These are phyloP conservation scores for Mycena crocata DNA, from an alignment of 768 basidiomycete species.

Conservation along the genomic window DNA sequence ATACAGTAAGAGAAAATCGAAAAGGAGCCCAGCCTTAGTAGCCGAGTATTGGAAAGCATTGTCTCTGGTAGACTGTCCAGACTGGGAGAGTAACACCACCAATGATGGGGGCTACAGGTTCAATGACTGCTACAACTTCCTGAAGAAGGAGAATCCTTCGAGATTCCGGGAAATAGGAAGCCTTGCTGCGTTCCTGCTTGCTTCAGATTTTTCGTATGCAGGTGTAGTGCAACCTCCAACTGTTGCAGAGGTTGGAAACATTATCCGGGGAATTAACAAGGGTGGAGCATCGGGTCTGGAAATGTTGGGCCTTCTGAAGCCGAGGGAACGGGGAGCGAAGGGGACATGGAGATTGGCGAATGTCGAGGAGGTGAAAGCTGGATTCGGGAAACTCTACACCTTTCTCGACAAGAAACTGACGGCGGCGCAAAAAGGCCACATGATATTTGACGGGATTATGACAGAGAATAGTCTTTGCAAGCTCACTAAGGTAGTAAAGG, in stretches of 20 bases:
- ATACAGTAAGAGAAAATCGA: conserved; percentile 10
- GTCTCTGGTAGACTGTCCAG: background rate
- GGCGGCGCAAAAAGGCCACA: background rate
- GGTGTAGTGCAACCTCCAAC: background rate
- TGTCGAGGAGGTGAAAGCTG: background rate
- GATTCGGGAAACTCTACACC: background rate
- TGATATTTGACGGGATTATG: conserved; percentile 12
- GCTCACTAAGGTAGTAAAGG: background rate
- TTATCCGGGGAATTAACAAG: conserved; percentile 1
- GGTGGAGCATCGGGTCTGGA: background rate
- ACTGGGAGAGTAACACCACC: background rate
- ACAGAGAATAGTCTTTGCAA: background rate
- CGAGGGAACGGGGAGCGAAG: background rate
- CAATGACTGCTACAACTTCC: background rate
- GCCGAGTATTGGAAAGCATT: background rate
- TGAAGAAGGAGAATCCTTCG: background rate
- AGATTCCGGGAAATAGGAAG: conserved; percentile 3
- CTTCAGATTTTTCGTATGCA: background rate
- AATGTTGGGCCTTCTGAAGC: background rate
- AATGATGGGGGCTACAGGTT: background rate
- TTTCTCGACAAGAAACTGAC: background rate
- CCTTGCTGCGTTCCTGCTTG: background rate
- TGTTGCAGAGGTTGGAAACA: background rate
- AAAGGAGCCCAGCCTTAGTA: background rate
- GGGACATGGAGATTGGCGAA: background rate